Base-by-base conservation (phyloP, 179 eudicot genomes). In the Amaranthus tricolor region DNA sequence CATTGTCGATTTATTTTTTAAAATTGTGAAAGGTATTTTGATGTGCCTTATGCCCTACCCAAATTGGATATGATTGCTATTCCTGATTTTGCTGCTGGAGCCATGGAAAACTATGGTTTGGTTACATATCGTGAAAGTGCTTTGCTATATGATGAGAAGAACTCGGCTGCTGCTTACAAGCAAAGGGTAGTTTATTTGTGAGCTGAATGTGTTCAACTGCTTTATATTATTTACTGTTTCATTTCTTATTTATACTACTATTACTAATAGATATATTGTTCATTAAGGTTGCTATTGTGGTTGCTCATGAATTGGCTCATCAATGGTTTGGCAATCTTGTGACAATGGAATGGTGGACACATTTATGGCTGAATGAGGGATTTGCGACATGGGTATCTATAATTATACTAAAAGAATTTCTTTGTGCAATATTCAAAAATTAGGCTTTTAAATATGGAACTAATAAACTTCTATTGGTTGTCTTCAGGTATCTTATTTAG, bases 241-340 rank as follows among this genome's bases (percentile, higher is more conserved):
- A 62, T 64, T 61, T 68, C 16, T 9, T 31, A 47, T 45, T n/a
- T 54, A 31, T 31, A 2, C 40, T 31, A 31, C 49, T n/a, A 8
- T 53, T 70, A 12, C n/a, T 77, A 15, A 72, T 54, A 10, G 11
- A 19, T 63, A n/a, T 48, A 31, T 58, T 6, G 47, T 62, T 70
- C 54, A 19, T 79, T 79, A 84, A 95, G 98, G 98, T 95, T 82
- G 97, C 99, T 80, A 87, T 85, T 78, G 99, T 95, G 74, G 98
- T 95, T 74, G 98, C 99, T 78, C 99, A 95, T 86, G 99, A 95
- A 85, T 85, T 93, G 76, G 98, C 98, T 24, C 98, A 93, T 78
- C 99, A 96, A 80, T 96, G 99, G 99, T 96, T 96, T 82, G 98
- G 99, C 72, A 93, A 96, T 87, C 97, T 96, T 74, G 98, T 96